Base-by-base conservation (phyloP, 176 grass and related monocot genomes). In the Carex kokanica region DNA sequence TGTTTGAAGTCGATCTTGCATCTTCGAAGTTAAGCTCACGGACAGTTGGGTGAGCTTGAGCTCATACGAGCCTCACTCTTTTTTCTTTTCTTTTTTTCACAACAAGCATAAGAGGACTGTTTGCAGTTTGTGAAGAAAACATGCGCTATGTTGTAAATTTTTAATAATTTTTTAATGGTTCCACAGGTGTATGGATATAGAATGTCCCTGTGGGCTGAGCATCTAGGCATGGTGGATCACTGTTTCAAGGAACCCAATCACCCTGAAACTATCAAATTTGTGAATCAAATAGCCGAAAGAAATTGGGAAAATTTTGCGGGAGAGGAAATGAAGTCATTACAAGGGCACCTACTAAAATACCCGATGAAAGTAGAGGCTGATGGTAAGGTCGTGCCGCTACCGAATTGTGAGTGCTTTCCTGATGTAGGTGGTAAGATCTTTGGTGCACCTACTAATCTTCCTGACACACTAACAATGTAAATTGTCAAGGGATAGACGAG, bases 161-260 rank as follows among this genome's bases (percentile, higher is more conserved):
- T 77, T 14, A 53, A 43, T 73, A 49, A 49, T 7, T 11, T 53
- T 47, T 68, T 43, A 25, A 69, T 64, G 43, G 45, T 43, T 54
- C 36, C 25, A 8, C 84, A 98, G 95, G 82, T 98, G 58, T 98
- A 93, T n/a, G 95, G 95, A 17, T 98, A 98, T 74, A 90, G 95
- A 56, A 93, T 20, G 47, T 98, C 95, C 43, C 83, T 98, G 11
- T 98, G 95, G 95, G 87, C 92, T 17, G 95, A 98, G 83, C 95
- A 98, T 64, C 83, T 94, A 21, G 92, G 92, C 31, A 86, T n/a
- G 38, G 85, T 94, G 13, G 89, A 93, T 21, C 78, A 86, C 12
- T 52, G 31, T 8, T 95, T 95, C 85, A 79, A 87, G 45, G 87
- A 98, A 40, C 92, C 95, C 52, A 86, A 74, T 0, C 92, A 92